Evolutionary conservation across 225 moss, liverwort and hornwort genomes (phyloP), one percentile per base, ranked within the genome.

Genomic region (Thuidium tamariscinum): DNA sequence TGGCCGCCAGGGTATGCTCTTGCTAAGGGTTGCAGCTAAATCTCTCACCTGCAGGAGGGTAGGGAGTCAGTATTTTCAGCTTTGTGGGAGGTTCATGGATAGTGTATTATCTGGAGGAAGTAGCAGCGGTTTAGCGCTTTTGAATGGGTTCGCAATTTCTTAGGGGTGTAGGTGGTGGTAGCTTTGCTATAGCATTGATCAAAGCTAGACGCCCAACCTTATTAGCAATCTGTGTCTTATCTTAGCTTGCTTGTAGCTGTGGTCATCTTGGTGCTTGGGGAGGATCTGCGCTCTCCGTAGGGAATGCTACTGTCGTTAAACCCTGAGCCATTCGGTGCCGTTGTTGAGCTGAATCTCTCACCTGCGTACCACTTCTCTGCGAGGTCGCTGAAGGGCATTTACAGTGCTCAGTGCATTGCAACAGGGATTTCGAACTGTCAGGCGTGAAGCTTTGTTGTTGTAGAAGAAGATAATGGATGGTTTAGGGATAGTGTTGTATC

Each of bases 1-100:
- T 89, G 67, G 91, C 85, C 69, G 64, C 79, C 86, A 91, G 89
- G 89, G 91, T 91, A 91, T 36, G 85, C 61, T 37, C 48, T 86
- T 67, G 42, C 19, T 85, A 54, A 25, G 54, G 65, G 30, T 69
- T 69, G 37, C 63, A 67, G 73, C 55, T 30, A 51, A 82, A 21
- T 83, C 41, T 82, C 68, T 82, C 54, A 30, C 42, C 65, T 65
- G 65, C 18, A 65, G 51, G 8, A 13, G 57, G 15, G 1, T 18
- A 61, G 70, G 51, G 61, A 61, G 73, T 39, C 13, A 51, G 39
- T 14, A 74, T 49, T 75, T 46, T 67, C 20, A 64, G 74, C 64
- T 87, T 63, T 74, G 41, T 60, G 68, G 54, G 63, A 54, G 41
- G 81, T 72, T 81, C 56, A 68, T 46, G 66, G 57, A 48, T 39